Evolutionary conservation across 106 monocot species (phyloP).

Genomic region (Cymbidium sinense): DNA sequence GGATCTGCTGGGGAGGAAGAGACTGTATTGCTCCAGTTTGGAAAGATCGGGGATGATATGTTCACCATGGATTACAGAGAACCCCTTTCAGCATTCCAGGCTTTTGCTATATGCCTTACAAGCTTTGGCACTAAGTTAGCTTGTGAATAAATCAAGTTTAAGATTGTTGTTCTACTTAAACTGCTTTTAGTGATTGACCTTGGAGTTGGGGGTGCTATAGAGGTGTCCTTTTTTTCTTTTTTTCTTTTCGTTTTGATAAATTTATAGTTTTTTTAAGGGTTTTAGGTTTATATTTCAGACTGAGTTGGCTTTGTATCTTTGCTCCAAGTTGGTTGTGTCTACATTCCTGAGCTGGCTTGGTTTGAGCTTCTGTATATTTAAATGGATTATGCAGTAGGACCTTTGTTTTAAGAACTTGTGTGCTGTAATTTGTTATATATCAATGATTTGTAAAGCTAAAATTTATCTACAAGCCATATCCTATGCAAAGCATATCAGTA

Average conservation of each 20-base stretch:
- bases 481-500: too few relatives aligned
- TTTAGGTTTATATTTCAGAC: not conserved
- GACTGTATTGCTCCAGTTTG: conserved; percentile 64
- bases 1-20: conserved; percentile 33
- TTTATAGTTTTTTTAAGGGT: not conserved
- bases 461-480: too few relatives aligned
- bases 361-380: not conserved
- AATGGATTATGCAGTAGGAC: not conserved
- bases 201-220: too few relatives aligned
- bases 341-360: not conserved
- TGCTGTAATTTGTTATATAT: too few relatives aligned
- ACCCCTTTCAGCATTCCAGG: conserved; percentile 70
- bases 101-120: conserved; percentile 72
- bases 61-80: conserved; percentile 77
- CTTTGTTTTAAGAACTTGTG: too few relatives aligned
- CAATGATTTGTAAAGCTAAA: too few relatives aligned
- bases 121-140: conserved; percentile 72
- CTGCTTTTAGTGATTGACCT: too few relatives aligned
- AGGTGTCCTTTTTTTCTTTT: not conserved
- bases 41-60: conserved; percentile 64
- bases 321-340: not conserved
- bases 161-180: too few relatives aligned
- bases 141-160: conserved; percentile 18
- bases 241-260: not conserved
- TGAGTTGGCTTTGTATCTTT: not conserved